Percentiles rank a stretch among this genome's conserved stretches.
Evolutionary conservation across 139 green algal species (phyloP).

Genomic region (Coelastrella sp.): DNA sequence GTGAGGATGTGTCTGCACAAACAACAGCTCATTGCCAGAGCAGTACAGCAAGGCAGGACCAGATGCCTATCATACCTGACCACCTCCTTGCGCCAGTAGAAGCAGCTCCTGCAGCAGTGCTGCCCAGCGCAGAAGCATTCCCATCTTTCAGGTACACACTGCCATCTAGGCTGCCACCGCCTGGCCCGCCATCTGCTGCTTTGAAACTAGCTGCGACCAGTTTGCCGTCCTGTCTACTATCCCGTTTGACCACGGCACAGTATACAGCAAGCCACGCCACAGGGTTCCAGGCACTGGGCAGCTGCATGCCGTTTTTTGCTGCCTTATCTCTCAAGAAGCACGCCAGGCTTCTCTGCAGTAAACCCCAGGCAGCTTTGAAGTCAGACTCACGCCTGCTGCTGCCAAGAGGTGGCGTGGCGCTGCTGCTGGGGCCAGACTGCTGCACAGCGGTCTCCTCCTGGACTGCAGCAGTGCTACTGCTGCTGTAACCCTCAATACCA

Average conservation of each 20-base stretch:
- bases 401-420: background rate
- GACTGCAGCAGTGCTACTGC: background rate
- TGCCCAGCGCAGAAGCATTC: background rate
- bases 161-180: constrained; percentile 11
- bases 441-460: background rate
- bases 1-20: background rate
- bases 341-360: constrained; percentile 60
- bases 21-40: background rate
- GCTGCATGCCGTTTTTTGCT: constrained; percentile 47
- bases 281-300: constrained; percentile 61
- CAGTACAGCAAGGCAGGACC: background rate
- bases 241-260: constrained; percentile 53
- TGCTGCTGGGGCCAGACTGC: constrained; percentile 10
- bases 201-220: constrained; percentile 53
- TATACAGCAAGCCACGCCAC: constrained; percentile 67
- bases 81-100: constrained; percentile 10
- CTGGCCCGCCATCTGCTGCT: background rate
- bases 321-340: constrained; percentile 58
- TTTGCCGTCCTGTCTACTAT: constrained; percentile 40
- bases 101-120: background rate
- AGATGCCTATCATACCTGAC: background rate
- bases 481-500: background rate
- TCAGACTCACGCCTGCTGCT: constrained; percentile 43
- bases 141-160: background rate
- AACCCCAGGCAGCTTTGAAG: constrained; percentile 56